Percentiles rank a stretch among this genome's conserved stretches.
These are phyloP conservation scores for Crithidia acanthocephali DNA, from an alignment of 208 protist species.

Conservation along the genomic window DNA sequence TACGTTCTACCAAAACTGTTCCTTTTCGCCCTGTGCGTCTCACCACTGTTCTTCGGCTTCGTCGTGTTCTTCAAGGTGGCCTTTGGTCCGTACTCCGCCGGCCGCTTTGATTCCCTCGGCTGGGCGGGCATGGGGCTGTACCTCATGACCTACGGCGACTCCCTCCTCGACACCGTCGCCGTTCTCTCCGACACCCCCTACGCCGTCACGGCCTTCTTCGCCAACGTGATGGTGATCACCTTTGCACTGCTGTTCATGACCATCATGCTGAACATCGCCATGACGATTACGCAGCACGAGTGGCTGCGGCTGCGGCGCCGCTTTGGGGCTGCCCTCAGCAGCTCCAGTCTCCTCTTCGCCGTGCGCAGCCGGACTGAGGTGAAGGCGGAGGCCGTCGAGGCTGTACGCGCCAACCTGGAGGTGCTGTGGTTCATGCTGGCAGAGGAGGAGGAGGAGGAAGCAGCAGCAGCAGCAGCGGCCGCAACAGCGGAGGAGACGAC, in stretches of 20 bases:
- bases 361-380: slow-evolving; percentile 54
- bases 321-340: slow-evolving; percentile 51
- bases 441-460: slow-evolving; percentile 32
- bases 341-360: slow-evolving; percentile 42
- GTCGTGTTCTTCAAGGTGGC: slow-evolving; percentile 54
- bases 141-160: slow-evolving; percentile 67
- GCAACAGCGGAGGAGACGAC: neutral
- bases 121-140: slow-evolving; percentile 53
- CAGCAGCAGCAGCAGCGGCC: neutral
- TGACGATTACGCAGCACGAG: slow-evolving; percentile 63
- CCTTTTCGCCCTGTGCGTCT: slow-evolving; percentile 41
- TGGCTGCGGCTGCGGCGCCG: slow-evolving; percentile 51
- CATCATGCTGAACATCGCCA: slow-evolving; percentile 67
- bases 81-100: slow-evolving; percentile 53
- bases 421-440: slow-evolving; percentile 43
- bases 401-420: slow-evolving; percentile 48
- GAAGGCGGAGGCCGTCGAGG: slow-evolving; percentile 46
- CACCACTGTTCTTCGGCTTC: slow-evolving; percentile 60
- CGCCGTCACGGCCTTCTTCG: slow-evolving; percentile 33
- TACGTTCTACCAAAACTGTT: slow-evolving; percentile 50
- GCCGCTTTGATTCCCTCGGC: slow-evolving; percentile 41
- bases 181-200: slow-evolving; percentile 34
- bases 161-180: slow-evolving; percentile 47
- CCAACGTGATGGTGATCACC: slow-evolving; percentile 44
- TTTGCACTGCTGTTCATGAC: slow-evolving; percentile 60